phyloP scores from a whole-genome alignment of 2,329 filamentous ascomycete species.

The Penicillium psychrosexuale region DNA sequence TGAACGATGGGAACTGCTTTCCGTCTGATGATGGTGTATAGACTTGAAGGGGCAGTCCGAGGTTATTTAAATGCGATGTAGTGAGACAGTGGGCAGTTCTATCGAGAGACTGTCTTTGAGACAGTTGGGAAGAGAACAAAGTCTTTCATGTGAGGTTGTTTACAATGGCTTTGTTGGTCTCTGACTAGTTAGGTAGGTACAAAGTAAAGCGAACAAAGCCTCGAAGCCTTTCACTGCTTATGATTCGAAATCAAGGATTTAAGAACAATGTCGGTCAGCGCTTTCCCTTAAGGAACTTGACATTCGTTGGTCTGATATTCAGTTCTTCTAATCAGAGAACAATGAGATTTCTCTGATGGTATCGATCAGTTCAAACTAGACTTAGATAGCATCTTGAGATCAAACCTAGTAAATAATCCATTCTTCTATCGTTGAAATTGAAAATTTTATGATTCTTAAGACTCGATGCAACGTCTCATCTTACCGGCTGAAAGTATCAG shows the following conservation, averaged over 20 bases:
- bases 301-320: neutral
- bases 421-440: neutral
- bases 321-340: neutral
- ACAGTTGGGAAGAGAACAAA: neutral
- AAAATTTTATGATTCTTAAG: neutral
- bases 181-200: neutral
- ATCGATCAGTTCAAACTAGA: neutral
- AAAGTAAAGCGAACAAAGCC: neutral
- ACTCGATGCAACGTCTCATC: neutral
- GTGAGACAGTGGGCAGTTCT: neutral
- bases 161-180: neutral
- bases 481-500: neutral
- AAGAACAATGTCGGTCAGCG: neutral
- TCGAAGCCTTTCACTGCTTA: neutral
- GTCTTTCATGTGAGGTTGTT: neutral
- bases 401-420: too few species aligned
- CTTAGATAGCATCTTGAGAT: too few species aligned
- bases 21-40: neutral
- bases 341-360: neutral
- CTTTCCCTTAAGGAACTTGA: neutral
- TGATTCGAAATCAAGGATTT: neutral
- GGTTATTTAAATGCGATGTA: neutral
- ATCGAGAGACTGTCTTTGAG: neutral
- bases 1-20: too few species aligned
- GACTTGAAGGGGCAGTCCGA: neutral